Evolutionary conservation across 116 monocot species (phyloP).

Genomic region (Phalaenopsis hybrid): DNA sequence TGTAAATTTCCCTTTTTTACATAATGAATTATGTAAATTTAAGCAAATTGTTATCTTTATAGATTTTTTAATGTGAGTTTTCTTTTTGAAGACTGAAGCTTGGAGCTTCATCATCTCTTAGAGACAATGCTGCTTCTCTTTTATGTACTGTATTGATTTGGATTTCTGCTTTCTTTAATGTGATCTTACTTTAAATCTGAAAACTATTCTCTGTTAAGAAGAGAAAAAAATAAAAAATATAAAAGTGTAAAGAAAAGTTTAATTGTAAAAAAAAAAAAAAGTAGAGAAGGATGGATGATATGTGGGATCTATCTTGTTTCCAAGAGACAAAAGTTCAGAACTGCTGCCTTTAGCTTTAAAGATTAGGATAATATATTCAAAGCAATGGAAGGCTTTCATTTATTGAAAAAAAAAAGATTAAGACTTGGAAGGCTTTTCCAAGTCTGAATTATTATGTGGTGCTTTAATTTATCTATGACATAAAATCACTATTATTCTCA

Average conservation of each 20-base stretch:
- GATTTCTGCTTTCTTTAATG: slow-evolving; percentile 2
- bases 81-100: no score
- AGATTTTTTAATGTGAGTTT: no score
- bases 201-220: no score
- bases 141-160: slow-evolving; percentile 23
- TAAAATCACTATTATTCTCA: no score
- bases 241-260: no score
- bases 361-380: not conserved
- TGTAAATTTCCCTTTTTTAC: not conserved
- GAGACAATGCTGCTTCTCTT: slow-evolving; percentile 20
- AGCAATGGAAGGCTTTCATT: not conserved
- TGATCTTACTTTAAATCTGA: not conserved
- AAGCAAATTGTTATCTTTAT: no score
- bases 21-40: not conserved
- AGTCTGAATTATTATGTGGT: no score
- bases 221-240: no score
- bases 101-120: slow-evolving; percentile 16
- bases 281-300: not conserved
- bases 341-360: not conserved
- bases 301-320: slow-evolving; percentile 4
- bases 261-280: not conserved
- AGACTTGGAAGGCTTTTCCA: not conserved
- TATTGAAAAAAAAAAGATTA: not conserved
- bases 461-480: no score
- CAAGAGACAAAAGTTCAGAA: slow-evolving; percentile 1